phyloP scores from a whole-genome alignment of 768 basidiomycete genomes.

The Tricholomella constricta region DNA sequence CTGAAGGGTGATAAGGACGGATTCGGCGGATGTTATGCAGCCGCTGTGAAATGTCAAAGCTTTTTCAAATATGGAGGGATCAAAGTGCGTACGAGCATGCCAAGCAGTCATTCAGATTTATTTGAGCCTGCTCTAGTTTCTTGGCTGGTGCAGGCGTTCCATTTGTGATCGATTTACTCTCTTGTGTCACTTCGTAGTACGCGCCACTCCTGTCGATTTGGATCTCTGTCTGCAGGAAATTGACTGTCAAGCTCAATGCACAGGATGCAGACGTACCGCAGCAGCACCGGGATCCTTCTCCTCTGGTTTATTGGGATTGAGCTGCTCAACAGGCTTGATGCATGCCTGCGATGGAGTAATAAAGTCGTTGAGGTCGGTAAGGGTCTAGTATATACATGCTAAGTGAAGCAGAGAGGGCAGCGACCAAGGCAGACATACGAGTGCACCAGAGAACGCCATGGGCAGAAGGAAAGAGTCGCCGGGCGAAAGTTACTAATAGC shows the following conservation, averaged over 20 bases:
- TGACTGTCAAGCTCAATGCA: not conserved
- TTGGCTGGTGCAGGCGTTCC: slow-evolving; percentile 29
- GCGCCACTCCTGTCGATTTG: slow-evolving; percentile 80
- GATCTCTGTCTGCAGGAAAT: slow-evolving; percentile 77
- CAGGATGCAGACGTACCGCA: slow-evolving; percentile 29
- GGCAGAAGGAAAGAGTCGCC: not conserved
- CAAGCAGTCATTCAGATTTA: slow-evolving; percentile 95
- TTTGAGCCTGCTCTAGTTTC: slow-evolving; percentile 91
- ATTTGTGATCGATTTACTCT: slow-evolving; percentile 16
- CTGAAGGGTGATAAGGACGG: slow-evolving; percentile 93
- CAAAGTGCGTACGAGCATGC: slow-evolving; percentile 82
- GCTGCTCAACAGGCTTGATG: slow-evolving; percentile 85
- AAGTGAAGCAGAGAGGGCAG: slow-evolving; percentile 7
- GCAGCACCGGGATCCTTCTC: slow-evolving; percentile 37
- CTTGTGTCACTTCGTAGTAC: slow-evolving; percentile 80
- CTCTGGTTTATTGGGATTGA: slow-evolving; percentile 35
- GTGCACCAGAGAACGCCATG: slow-evolving; percentile 88
- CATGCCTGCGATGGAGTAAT: slow-evolving; percentile 96
- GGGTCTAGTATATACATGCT: slow-evolving; percentile 50
- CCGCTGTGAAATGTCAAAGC: slow-evolving; percentile 53
- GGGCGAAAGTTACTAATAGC: slow-evolving; percentile 8
- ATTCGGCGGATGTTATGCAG: slow-evolving; percentile 98
- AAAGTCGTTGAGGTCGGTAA: slow-evolving; percentile 96
- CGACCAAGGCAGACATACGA: slow-evolving; percentile 49
- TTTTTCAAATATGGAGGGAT: not conserved